These are phyloP conservation scores for Suillus discolor DNA, from an alignment of 768 basidiomycete species.

Conservation along the genomic window DNA sequence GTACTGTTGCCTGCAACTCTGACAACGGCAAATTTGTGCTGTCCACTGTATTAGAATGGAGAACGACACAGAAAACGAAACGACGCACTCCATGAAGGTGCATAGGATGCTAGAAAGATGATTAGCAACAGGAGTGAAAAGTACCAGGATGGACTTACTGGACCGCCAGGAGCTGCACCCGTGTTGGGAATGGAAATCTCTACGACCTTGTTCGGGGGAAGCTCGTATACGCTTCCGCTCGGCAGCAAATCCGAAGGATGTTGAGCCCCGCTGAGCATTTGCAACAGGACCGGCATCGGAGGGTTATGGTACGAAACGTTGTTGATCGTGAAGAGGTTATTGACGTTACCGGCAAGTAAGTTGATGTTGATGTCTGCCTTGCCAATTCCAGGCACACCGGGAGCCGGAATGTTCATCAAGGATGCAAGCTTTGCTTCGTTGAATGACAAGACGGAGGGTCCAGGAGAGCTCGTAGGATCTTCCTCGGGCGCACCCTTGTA, in stretches of 20 bases:
- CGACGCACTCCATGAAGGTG: conserved; percentile 42
- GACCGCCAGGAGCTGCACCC: conserved; percentile 31
- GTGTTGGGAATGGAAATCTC: conserved; percentile 49
- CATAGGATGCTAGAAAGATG: conserved; percentile 35
- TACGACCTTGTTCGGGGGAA: conserved; percentile 49
- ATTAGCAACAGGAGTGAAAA: not conserved
- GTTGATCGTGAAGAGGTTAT: conserved; percentile 31
- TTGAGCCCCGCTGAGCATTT: conserved; percentile 57
- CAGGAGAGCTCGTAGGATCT: conserved; percentile 38
- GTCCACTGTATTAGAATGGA: conserved; percentile 1
- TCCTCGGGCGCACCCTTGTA: conserved; percentile 36
- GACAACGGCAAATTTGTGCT: conserved; percentile 45
- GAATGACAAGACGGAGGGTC: conserved; percentile 21
- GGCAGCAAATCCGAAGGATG: conserved; percentile 55
- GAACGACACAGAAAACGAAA: not conserved
- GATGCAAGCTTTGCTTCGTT: conserved; percentile 39
- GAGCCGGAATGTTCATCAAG: conserved; percentile 26
- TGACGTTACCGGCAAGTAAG: conserved; percentile 22
- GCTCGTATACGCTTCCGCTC: conserved; percentile 44
- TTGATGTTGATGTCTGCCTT: conserved; percentile 35
- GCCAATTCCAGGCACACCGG: conserved; percentile 33
- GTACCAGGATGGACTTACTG: conserved; percentile 21
- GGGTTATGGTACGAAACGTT: conserved; percentile 40
- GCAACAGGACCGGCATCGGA: conserved; percentile 53
- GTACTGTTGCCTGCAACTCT: conserved; percentile 33